These are phyloP conservation scores for Cladophialophora exuberans DNA, from an alignment of 2,329 filamentous ascomycete species.

Conservation along the genomic window DNA sequence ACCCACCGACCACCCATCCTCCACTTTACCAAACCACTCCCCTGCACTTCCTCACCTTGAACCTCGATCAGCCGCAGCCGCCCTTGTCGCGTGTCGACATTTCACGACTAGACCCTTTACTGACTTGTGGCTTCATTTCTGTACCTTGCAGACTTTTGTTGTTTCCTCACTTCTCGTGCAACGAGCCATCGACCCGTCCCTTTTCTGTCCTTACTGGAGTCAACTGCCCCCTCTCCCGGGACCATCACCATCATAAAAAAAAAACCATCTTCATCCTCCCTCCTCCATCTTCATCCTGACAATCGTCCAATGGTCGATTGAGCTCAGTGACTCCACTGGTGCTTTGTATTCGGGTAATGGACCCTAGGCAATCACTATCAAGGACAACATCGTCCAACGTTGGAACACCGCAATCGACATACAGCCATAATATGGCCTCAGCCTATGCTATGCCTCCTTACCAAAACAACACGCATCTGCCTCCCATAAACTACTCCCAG, in stretches of 20 bases:
- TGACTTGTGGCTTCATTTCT: constrained; percentile 20
- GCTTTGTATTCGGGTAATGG: constrained; percentile 31
- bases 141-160: constrained; percentile 27
- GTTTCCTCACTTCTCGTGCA: not conserved
- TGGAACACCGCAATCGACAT: constrained; percentile 44
- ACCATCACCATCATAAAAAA: constrained; percentile 4
- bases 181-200: constrained; percentile 6
- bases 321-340: constrained; percentile 24
- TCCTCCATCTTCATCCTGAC: constrained; percentile 6
- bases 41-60: constrained; percentile 25
- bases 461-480: constrained; percentile 50
- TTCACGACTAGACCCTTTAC: constrained; percentile 14
- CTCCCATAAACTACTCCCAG: constrained; percentile 50
- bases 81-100: constrained; percentile 23
- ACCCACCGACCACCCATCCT: constrained; percentile 28
- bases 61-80: constrained; percentile 19
- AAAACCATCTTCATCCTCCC: constrained; percentile 3
- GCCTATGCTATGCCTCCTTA: constrained; percentile 49
- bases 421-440: constrained; percentile 44
- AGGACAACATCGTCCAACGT: constrained; percentile 46
- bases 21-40: constrained; percentile 26
- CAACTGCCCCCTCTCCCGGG: constrained; percentile 13
- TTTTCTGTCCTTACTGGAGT: constrained; percentile 28
- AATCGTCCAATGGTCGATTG: constrained; percentile 30
- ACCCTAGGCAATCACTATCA: constrained; percentile 34